Base-by-base conservation (phyloP, 2,329 filamentous ascomycete species). In the Ophiostoma populinum region DNA sequence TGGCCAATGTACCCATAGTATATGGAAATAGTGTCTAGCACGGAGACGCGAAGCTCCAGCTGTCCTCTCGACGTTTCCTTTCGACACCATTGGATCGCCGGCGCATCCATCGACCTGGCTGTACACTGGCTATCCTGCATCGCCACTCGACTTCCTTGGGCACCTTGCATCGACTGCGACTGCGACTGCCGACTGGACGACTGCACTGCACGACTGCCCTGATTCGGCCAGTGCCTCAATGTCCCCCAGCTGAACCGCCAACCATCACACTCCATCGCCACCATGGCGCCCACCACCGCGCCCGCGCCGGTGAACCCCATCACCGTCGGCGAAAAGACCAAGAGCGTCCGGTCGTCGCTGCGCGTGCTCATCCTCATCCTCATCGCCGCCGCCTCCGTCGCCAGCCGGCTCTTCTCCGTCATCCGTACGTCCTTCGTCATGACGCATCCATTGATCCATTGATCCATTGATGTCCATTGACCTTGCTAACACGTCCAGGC, bases 351-450 rank as follows among this genome's bases (percentile, higher is more conserved):
- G 56, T 79, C 82, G 45, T 61, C 95, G 50, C 65, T 98, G 45
- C 76, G 86, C 53, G 74, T 94, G 48, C 68, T 92, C 51, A 98
- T 98, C 61, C 74, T 98, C 49, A 69, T 67, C 51, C 73, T 87
- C 52, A 94, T 98, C 58, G 90, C 90, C 45, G 85, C 73, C 39
- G 86, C 90, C 43, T 85, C 87, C 46, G 72, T 95, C 52, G 74
- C 86, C 46, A 93, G 86, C 59, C 82, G 90, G 59, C 67, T 98
- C 47, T 98, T 98, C 69, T 94, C 85, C 51, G 90, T 98, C 46
- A 95, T 98, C 59, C 80, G 90, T 87, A 73, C 55, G 80, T 70
- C n/a, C 32, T 18, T 26, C 21, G 7, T 30, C 37, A 22, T 22
- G 15, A 20, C 20, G 28, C 11, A 17, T 7, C n/a, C n/a, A n/a